phyloP scores from a whole-genome alignment of 768 basidiomycete species.

The Xerocomellus dryophilus region DNA sequence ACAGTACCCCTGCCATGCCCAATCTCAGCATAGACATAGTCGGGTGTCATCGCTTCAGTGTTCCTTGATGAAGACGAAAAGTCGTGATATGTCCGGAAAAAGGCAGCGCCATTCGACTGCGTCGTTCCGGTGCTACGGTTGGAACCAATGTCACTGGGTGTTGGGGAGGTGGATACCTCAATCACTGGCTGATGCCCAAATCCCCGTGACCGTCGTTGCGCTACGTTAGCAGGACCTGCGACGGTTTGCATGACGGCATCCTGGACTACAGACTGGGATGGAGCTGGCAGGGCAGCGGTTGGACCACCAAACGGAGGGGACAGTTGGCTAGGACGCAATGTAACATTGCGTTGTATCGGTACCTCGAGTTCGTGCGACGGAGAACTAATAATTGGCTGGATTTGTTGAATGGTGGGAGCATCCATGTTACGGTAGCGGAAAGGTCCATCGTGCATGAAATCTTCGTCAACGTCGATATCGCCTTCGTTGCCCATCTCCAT shows the following conservation, averaged over 20 bases:
- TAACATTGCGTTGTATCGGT: constrained; percentile 31
- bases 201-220: constrained; percentile 39
- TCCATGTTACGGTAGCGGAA: constrained; percentile 27
- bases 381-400: constrained; percentile 11
- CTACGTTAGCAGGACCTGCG: constrained; percentile 37
- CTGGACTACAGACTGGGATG: constrained; percentile 8
- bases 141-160: constrained; percentile 59
- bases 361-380: constrained; percentile 22
- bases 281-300: not conserved
- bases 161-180: constrained; percentile 57
- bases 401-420: constrained; percentile 8
- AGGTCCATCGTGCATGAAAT: constrained; percentile 32
- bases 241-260: constrained; percentile 35
- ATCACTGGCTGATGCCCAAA: constrained; percentile 56
- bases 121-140: constrained; percentile 51
- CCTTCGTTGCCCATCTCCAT: constrained; percentile 37
- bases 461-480: constrained; percentile 48
- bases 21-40: constrained; percentile 72
- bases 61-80: constrained; percentile 39
- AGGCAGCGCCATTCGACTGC: constrained; percentile 54
- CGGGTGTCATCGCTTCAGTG: constrained; percentile 64
- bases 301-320: constrained; percentile 9
- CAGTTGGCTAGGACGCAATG: constrained; percentile 15
- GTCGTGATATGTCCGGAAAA: constrained; percentile 61
- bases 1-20: constrained; percentile 63